Base-by-base conservation (phyloP, 139 green algal genomes). In the Coccomyxa sp. region DNA sequence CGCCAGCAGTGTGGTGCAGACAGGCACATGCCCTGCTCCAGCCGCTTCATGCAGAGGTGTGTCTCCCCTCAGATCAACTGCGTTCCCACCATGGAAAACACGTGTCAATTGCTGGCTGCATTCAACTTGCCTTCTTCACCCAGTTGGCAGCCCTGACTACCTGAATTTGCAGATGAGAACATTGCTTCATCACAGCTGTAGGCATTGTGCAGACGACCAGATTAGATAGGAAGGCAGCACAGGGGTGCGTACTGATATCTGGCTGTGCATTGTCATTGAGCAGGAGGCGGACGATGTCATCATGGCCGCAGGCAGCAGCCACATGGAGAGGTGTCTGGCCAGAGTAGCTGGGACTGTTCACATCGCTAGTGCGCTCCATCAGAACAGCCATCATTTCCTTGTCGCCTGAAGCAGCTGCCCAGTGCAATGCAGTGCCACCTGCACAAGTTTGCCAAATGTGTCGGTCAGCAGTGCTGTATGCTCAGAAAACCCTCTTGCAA, bases 41-140 rank as follows among this genome's bases (percentile, higher is more conserved):
- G 32, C 76, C 1, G 76, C 76, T 32, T 80, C 76, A 59, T 80
- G 76, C 76, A 80, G 76, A 17, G 76, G 30, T 25, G 71, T 78
- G 71, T 38, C 28, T 21, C 71, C 71, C 7, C 28, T 23, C 71
- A 32, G 11, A 78, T 78, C 71, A 23, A 78, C 71, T 78, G 71
- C 71, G 9, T 75, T 10, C 66, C 21, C 23, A 75, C 66, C 25
- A 25, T 4, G 66, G 23, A 4, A 30, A 10, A 75, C 3, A 13
- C 9, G 1, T 75, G 66, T 18, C 63, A 75, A 27, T 30, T 75
- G 66, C 21, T 75, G 66, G 38, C 38, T 51, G 38, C 38, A 51
- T 51, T 51, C 38, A 51, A 7, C 3, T 51, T 51, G 38, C 38
- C 38, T 51, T 51, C 38, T 51, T 51, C 38, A 51, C 38, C 38